A percentile compares a stretch with the other conserved stretches of the same genome.
phyloP scores from a whole-genome alignment of 179 eudicot genomes.

The Sideroxylon spinosum region DNA sequence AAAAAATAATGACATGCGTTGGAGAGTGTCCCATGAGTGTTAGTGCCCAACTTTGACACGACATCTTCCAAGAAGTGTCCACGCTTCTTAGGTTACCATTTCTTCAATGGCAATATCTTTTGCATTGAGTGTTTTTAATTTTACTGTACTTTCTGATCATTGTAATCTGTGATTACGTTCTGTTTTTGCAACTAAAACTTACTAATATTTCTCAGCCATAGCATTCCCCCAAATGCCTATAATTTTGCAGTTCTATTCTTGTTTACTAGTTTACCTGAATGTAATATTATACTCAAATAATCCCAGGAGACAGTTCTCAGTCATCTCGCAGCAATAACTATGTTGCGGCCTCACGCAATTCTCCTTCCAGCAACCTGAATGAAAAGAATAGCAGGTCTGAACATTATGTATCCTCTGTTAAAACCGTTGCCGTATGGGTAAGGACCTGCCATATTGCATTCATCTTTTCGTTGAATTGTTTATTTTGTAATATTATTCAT shows the following conservation, averaged over 20 bases:
- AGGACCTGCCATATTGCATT: constrained; percentile 25
- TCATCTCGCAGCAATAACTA: constrained; percentile 29
- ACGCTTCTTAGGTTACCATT: neutral
- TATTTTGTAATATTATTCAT: constrained; percentile 9
- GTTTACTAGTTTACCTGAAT: constrained; percentile 6
- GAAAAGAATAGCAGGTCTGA: constrained; percentile 29
- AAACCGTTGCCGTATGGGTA: constrained; percentile 79
- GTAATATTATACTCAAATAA: constrained; percentile 22
- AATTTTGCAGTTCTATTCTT: neutral
- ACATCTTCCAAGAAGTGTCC: too few species aligned
- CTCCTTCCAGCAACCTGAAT: constrained; percentile 30
- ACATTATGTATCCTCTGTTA: constrained; percentile 44
- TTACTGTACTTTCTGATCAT: neutral
- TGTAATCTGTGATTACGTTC: neutral
- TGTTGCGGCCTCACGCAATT: constrained; percentile 25
- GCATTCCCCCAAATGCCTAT: constrained; percentile 1
- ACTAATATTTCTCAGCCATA: neutral
- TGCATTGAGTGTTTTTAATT: neutral
- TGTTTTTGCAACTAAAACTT: neutral
- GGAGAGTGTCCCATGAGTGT: too few species aligned
- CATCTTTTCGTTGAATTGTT: neutral
- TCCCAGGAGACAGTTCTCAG: constrained; percentile 40
- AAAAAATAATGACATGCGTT: too few species aligned
- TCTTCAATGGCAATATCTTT: neutral
- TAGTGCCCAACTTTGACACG: too few species aligned